These are phyloP conservation scores for Hypoxylon sp. DNA, from an alignment of 2,329 filamentous ascomycete genomes.

Conservation along the genomic window DNA sequence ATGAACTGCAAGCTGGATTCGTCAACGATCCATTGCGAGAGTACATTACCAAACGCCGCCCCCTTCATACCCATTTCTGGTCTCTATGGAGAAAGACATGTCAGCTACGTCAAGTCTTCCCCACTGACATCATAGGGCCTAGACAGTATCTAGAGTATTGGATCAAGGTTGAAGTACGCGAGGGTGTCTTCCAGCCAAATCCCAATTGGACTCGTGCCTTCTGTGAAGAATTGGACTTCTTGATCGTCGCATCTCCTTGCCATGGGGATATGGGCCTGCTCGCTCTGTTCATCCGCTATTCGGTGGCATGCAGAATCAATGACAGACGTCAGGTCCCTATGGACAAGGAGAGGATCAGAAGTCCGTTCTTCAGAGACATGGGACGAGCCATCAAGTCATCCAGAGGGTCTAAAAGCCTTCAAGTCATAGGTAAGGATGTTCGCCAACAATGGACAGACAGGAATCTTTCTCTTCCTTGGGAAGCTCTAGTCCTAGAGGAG, in stretches of 20 bases:
- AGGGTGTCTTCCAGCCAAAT: conserved; percentile 19
- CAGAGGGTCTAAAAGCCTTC: background rate
- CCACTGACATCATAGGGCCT: conserved; percentile 25
- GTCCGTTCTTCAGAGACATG: conserved; percentile 5
- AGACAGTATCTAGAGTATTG: conserved; percentile 19
- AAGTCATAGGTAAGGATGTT: background rate
- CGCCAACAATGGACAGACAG: background rate
- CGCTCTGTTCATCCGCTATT: conserved; percentile 26
- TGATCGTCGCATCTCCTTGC: conserved; percentile 30
- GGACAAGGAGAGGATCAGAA: conserved; percentile 7
- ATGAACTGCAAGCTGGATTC: background rate
- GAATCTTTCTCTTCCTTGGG: conserved; percentile 2
- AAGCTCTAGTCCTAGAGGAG: background rate
- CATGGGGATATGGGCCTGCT: conserved; percentile 22
- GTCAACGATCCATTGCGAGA: background rate
- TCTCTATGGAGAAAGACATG: conserved; percentile 25
- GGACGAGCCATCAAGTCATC: background rate
- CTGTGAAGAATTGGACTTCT: conserved; percentile 9
- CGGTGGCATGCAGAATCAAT: conserved; percentile 22
- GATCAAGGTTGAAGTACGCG: conserved; percentile 7
- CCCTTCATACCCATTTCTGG: conserved; percentile 5
- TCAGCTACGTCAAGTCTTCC: conserved; percentile 27
- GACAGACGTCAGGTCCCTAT: conserved; percentile 16
- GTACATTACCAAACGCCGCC: background rate
- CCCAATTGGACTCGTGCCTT: conserved; percentile 31